phyloP scores from a whole-genome alignment of 148 eudicot genomes.

The Rhododendron ferrugineum region DNA sequence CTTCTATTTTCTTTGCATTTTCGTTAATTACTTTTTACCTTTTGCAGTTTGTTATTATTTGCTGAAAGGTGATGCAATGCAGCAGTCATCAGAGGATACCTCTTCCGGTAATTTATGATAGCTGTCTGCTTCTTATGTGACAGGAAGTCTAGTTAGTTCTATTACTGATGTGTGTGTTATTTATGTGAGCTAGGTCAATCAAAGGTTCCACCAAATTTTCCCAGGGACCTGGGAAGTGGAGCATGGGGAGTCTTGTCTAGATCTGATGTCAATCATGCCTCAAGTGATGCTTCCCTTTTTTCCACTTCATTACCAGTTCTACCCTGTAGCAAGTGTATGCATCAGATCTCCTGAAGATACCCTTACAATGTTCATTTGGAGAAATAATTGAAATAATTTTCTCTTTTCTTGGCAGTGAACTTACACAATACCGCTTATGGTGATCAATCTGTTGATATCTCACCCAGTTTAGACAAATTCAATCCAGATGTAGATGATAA shows the following conservation, averaged over 20 bases:
- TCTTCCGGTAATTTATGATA: constrained; percentile 12
- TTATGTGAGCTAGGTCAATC: constrained; percentile 30
- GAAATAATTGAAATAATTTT: constrained; percentile 1
- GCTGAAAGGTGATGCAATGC: constrained; percentile 18
- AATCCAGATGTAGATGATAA: constrained; percentile 31
- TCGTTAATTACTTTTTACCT: background rate
- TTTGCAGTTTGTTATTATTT: background rate
- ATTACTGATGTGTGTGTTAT: constrained; percentile 12
- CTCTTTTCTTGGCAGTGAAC: constrained; percentile 39
- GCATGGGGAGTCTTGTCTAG: constrained; percentile 33
- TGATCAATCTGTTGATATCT: constrained; percentile 40
- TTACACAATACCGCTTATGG: constrained; percentile 29
- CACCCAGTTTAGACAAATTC: constrained; percentile 31
- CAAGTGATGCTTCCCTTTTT: constrained; percentile 59
- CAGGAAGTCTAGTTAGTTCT: background rate
- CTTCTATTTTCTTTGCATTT: background rate
- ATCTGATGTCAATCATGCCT: constrained; percentile 34
- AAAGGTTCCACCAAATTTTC: constrained; percentile 26
- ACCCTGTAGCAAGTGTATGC: constrained; percentile 65
- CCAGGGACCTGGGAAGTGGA: constrained; percentile 37
- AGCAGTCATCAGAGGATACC: constrained; percentile 14
- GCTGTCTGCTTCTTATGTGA: background rate
- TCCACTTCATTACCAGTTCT: constrained; percentile 87
- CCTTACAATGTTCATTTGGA: background rate
- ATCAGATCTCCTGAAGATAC: background rate